A percentile compares a stretch with the other conserved stretches of the same genome.
Conservation (phyloP, 495 filamentous ascomycete species). For the Hyphodiscus hymeniophilus region DNA sequence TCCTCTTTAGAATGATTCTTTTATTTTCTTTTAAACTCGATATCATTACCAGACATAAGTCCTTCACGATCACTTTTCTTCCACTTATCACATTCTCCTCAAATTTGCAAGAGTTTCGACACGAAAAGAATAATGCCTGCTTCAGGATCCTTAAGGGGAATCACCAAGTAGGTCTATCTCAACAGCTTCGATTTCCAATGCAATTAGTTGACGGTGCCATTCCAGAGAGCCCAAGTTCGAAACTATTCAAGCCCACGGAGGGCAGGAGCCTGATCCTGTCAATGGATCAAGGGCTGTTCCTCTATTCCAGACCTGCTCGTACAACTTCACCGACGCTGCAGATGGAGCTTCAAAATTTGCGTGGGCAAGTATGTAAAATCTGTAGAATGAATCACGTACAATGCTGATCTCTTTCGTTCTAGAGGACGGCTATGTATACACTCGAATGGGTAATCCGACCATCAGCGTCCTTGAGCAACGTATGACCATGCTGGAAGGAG, state of each 20-base stretch:
- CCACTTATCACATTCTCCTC: too few species aligned
- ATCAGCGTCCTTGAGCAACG: conserved; percentile 33
- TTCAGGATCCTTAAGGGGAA: conserved; percentile 1
- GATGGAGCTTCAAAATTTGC: conserved; percentile 35
- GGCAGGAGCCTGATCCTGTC: conserved; percentile 34
- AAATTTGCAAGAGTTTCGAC: too few species aligned
- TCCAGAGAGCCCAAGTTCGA: conserved; percentile 30
- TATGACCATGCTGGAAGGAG: conserved; percentile 35
- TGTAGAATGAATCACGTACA: too few species aligned
- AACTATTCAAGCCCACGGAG: conserved; percentile 32
- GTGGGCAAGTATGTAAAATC: too few species aligned
- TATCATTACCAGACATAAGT: too few species aligned
- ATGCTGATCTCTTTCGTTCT: too few species aligned
- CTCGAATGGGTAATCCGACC: conserved; percentile 35
- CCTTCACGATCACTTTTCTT: too few species aligned
- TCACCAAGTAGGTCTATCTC: conserved; percentile 1
- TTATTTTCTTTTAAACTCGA: too few species aligned
- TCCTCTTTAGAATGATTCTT: too few species aligned
- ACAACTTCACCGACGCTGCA: conserved; percentile 35
- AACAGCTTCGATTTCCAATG: neutral
- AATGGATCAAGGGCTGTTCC: conserved; percentile 34
- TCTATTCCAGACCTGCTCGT: conserved; percentile 33
- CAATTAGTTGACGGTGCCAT: neutral
- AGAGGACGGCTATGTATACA: conserved; percentile 36
- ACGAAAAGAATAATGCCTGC: too few species aligned